Evolutionary conservation across 495 filamentous ascomycete species (phyloP), one percentile per base, ranked within the genome.

Genomic region (Platismatia glauca): DNA sequence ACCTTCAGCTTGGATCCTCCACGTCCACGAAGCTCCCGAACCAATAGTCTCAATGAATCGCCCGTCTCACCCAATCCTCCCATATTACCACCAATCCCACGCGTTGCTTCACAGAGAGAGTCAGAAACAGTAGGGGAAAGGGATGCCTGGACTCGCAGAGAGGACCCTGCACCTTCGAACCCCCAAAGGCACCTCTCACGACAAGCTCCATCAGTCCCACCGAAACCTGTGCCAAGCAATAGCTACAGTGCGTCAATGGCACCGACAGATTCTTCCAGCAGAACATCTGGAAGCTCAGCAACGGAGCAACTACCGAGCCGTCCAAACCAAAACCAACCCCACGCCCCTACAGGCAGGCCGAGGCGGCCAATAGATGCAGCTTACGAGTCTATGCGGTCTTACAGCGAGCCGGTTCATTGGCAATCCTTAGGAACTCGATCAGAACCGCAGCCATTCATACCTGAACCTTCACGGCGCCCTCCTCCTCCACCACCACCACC

Each of bases 41-140:
- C 41, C 12, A 31, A 35, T 7, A 63, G 41, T 52, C 46, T 57
- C 50, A 63, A 59, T 24, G 29, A 37, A 38, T 75, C 71, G 31
- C 74, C 71, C 24, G 64, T 76, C 7, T 72, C 71, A 12, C 64
- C 72, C 22, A 66, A 61, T 43, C 72, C 74, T 53, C 74, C 74
- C 6, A 68, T 65, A 31, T 65, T 76, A 27, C 74, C 74, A n/a
- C 72, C 74, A 7, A 76, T 75, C 18, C 73, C 73, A 52, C 74
- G 74, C 57, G 68, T 75, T 38, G 70, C 74, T 37, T 75, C 72
- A 20, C 68, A 67, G 20, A 55, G 65, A 48, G 67, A 71, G 16
- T 48, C 53, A 31, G 50, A 44, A 59, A 38, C 13, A 39, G n/a
- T 11, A 7, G 33, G 31, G 46, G 52, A 33, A 38, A 24, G 24